Percentiles rank a stretch among this genome's conserved stretches.
Evolutionary conservation across 1,284 basidiomycete genomes (phyloP).

Genomic region (Violaceomyces palustris): DNA sequence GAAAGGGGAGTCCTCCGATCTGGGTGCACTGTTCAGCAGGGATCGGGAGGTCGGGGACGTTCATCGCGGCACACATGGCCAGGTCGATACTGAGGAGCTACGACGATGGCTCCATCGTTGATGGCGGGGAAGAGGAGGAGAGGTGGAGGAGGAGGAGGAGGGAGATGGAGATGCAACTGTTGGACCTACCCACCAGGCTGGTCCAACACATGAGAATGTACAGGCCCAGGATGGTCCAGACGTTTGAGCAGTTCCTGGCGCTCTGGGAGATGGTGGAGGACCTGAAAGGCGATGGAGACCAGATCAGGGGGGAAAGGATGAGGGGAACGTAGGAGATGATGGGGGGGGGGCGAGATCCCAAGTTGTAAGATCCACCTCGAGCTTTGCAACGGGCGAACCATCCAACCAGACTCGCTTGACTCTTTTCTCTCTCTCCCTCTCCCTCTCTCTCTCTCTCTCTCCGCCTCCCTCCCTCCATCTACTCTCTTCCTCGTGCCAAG

Average conservation of each 20-base stretch:
- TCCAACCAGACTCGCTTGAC: no score
- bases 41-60: conserved; percentile 56
- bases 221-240: conserved; percentile 42
- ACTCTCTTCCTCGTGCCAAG: no score
- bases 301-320: no score
- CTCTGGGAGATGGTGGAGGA: conserved; percentile 5
- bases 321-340: no score
- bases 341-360: no score
- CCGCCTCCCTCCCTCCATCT: no score
- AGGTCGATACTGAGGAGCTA: background rate
- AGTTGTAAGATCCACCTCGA: no score
- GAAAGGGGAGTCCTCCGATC: conserved; percentile 68
- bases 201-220: conserved; percentile 31
- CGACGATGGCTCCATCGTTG: background rate
- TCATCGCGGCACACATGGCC: conserved; percentile 55
- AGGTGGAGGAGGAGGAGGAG: background rate
- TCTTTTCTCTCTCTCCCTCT: no score
- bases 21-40: conserved; percentile 68
- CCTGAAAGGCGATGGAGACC: no score
- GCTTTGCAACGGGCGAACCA: no score
- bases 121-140: background rate
- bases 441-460: no score
- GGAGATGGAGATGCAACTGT: background rate
- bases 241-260: conserved; percentile 28
- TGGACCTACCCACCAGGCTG: conserved; percentile 22